A percentile compares a stretch with the other conserved stretches of the same genome.
These are phyloP conservation scores for Rhodotorula paludigena DNA, from an alignment of 768 basidiomycete species.

Conservation along the genomic window DNA sequence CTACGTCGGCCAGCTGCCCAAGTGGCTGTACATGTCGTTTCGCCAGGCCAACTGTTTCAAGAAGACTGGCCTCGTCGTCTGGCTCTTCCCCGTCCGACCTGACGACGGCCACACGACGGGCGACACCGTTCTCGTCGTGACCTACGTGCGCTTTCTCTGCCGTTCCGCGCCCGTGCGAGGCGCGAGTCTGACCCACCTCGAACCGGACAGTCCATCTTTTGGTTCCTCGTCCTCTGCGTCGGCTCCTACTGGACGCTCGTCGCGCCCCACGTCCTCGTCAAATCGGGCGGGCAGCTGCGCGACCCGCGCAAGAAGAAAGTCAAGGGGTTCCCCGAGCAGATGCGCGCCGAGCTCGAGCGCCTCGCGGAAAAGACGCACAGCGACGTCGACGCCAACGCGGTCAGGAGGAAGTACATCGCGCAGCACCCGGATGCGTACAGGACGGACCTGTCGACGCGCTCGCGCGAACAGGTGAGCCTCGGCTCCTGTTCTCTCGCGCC, in stretches of 20 bases:
- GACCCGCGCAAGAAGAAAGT: constrained; percentile 26
- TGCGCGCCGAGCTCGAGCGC: neutral
- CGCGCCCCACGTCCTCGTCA: constrained; percentile 20
- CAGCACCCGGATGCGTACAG: neutral
- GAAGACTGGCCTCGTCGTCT: constrained; percentile 13
- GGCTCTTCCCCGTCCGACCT: constrained; percentile 12
- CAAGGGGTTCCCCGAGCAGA: constrained; percentile 4
- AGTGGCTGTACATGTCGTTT: constrained; percentile 19
- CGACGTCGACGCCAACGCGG: neutral
- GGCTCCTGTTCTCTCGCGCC: too few species aligned
- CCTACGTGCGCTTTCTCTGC: constrained; percentile 7
- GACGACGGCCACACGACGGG: neutral
- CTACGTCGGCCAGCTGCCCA: constrained; percentile 13
- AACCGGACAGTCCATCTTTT: constrained; percentile 10
- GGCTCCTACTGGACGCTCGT: constrained; percentile 34
- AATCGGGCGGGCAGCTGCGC: constrained; percentile 22
- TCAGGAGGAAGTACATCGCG: neutral
- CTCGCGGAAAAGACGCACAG: neutral
- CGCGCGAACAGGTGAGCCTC: neutral
- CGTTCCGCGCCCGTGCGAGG: neutral
- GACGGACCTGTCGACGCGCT: too few species aligned
- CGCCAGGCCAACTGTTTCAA: constrained; percentile 27
- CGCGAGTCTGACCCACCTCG: neutral
- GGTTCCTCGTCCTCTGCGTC: constrained; percentile 22
- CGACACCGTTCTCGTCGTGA: constrained; percentile 1